Percentiles rank a stretch among this genome's conserved stretches.
phyloP scores from a whole-genome alignment of 139 green algal genomes.

The Tetradesmus obliquus region DNA sequence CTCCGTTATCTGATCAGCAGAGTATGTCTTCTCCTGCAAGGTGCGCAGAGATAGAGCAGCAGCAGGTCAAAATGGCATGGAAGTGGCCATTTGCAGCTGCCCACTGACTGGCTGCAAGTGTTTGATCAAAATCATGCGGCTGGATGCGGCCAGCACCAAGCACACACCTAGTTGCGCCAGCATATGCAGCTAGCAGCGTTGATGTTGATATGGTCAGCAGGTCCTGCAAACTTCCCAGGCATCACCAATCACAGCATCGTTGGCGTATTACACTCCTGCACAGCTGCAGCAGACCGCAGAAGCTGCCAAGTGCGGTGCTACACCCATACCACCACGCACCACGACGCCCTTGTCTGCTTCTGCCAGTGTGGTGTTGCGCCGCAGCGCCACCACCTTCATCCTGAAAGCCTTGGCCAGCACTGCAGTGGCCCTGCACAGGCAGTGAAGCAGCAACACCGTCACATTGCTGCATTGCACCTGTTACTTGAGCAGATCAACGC shows the following conservation, averaged over 20 bases:
- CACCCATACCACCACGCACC: constrained; percentile 28
- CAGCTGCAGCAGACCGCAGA: background rate
- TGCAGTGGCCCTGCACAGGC: constrained; percentile 49
- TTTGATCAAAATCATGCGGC: too few species aligned
- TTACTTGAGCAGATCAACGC: too few species aligned
- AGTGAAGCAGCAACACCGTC: background rate
- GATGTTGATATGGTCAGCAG: background rate
- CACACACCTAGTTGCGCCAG: too few species aligned
- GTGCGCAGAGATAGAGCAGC: background rate
- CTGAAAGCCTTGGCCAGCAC: constrained; percentile 75
- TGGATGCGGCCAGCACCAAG: too few species aligned
- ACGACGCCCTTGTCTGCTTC: constrained; percentile 66
- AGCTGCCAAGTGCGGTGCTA: background rate
- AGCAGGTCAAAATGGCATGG: background rate
- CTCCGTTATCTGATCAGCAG: constrained; percentile 62
- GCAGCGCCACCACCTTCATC: constrained; percentile 78
- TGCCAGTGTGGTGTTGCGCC: constrained; percentile 66
- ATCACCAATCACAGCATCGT: background rate
- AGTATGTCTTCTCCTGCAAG: constrained; percentile 68
- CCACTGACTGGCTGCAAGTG: too few species aligned
- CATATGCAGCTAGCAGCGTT: background rate
- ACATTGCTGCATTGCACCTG: too few species aligned
- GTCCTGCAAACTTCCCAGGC: background rate
- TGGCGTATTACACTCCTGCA: background rate
- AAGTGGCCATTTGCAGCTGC: too few species aligned